These are phyloP conservation scores for Raphidocelis subcapitata DNA, from an alignment of 139 green algal species.

Conservation along the genomic window DNA sequence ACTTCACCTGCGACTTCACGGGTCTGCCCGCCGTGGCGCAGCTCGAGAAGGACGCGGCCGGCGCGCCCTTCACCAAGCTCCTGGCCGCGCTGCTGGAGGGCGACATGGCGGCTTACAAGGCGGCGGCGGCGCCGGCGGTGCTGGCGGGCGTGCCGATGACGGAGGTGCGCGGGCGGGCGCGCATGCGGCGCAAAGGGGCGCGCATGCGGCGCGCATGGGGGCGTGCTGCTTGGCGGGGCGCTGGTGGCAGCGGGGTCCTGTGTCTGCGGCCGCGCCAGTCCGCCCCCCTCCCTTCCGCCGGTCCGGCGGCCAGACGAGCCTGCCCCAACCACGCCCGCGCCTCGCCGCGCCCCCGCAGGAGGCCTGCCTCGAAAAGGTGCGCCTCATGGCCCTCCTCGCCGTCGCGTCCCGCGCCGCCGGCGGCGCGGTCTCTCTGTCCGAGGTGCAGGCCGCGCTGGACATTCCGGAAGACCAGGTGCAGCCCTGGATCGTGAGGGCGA, in stretches of 20 bases:
- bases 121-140: slow-evolving; percentile 26
- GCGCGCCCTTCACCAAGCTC: slow-evolving; percentile 33
- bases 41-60: slow-evolving; percentile 26
- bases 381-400: slow-evolving; percentile 47
- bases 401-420: slow-evolving; percentile 6
- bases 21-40: slow-evolving; percentile 38
- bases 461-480: slow-evolving; percentile 41
- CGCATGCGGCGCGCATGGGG: no score
- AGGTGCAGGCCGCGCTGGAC: slow-evolving; percentile 36
- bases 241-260: no score
- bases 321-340: no score
- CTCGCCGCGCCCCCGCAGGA: slow-evolving; percentile 14
- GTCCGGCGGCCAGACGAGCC: no score
- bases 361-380: slow-evolving; percentile 41
- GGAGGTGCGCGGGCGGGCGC: no score
- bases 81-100: slow-evolving; percentile 41
- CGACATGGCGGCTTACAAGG: slow-evolving; percentile 43
- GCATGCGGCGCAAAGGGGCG: no score
- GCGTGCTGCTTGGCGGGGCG: no score
- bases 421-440: slow-evolving; percentile 21
- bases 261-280: no score
- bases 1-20: slow-evolving; percentile 41
- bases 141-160: slow-evolving; percentile 18
- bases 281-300: no score
- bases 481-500: slow-evolving; percentile 46